These are phyloP conservation scores for Collybiopsis luxurians DNA, from an alignment of 768 basidiomycete genomes.

Conservation along the genomic window DNA sequence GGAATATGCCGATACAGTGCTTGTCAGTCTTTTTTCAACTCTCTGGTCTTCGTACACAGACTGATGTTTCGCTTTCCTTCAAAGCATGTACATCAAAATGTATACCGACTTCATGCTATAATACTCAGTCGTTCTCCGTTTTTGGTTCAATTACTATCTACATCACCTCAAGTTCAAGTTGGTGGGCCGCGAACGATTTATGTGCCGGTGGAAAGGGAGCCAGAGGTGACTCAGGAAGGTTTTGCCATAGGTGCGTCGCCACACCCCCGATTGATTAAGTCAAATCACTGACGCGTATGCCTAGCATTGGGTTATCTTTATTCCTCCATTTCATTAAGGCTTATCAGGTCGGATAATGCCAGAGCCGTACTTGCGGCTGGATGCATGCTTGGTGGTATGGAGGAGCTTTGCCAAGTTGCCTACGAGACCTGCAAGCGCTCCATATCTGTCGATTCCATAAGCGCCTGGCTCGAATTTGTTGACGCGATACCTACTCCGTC, in stretches of 20 bases:
- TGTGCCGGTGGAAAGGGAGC: constrained; percentile 73
- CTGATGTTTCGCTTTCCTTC: constrained; percentile 5
- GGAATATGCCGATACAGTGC: constrained; percentile 82
- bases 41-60: background rate
- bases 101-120: constrained; percentile 79
- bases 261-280: constrained; percentile 10
- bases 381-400: constrained; percentile 83
- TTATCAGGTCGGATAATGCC: constrained; percentile 76
- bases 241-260: constrained; percentile 65
- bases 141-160: constrained; percentile 86
- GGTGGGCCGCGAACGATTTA: constrained; percentile 68
- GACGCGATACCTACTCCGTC: constrained; percentile 49
- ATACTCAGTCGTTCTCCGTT: constrained; percentile 86
- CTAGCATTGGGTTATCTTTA: constrained; percentile 80
- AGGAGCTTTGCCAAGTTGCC: constrained; percentile 76
- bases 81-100: constrained; percentile 72
- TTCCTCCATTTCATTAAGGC: constrained; percentile 65
- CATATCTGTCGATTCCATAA: constrained; percentile 72
- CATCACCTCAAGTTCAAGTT: constrained; percentile 63
- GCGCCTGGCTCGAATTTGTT: constrained; percentile 76
- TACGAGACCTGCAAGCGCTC: constrained; percentile 77
- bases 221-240: constrained; percentile 83
- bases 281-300: constrained; percentile 14
- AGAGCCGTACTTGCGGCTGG: constrained; percentile 84
- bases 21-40: constrained; percentile 44